Evolutionary conservation across 1,284 basidiomycete genomes (phyloP).

Genomic region (Somion occarium): DNA sequence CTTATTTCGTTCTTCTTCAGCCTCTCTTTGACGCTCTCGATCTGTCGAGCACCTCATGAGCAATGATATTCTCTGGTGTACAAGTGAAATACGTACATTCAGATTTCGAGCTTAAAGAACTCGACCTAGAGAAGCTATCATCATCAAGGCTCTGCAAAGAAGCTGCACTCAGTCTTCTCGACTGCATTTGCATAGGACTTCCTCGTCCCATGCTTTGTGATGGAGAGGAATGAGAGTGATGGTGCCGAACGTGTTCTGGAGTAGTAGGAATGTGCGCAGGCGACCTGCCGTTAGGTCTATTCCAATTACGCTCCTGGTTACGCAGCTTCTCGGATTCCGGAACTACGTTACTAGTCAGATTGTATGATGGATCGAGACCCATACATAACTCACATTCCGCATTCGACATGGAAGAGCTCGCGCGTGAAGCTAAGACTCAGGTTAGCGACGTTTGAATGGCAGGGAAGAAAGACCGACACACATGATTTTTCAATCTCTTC

Average conservation of each 20-base stretch:
- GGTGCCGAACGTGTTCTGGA: constrained; percentile 9
- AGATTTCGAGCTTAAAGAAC: constrained; percentile 40
- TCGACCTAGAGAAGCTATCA: constrained; percentile 34
- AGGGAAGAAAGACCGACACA: constrained; percentile 15
- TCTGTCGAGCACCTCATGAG: constrained; percentile 27
- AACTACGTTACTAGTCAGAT: neutral
- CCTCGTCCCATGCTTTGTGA: constrained; percentile 15
- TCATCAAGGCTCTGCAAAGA: constrained; percentile 35
- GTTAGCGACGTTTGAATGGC: neutral
- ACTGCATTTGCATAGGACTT: constrained; percentile 19
- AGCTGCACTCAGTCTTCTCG: constrained; percentile 30
- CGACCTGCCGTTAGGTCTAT: constrained; percentile 9
- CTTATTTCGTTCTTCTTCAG: constrained; percentile 36
- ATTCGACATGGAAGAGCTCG: constrained; percentile 20
- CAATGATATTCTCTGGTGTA: constrained; percentile 3
- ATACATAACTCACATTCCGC: constrained; percentile 22
- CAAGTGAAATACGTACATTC: constrained; percentile 35
- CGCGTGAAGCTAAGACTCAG: constrained; percentile 21
- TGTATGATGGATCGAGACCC: too few species aligned
- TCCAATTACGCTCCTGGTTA: constrained; percentile 17
- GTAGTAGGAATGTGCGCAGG: constrained; percentile 6
- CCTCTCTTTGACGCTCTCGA: constrained; percentile 37
- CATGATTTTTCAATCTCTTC: constrained; percentile 22
- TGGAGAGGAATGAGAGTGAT: constrained; percentile 18
- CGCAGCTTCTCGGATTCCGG: constrained; percentile 4